These are phyloP conservation scores for Penicillium maclennaniae DNA, from an alignment of 495 filamentous ascomycete genomes.

Conservation along the genomic window DNA sequence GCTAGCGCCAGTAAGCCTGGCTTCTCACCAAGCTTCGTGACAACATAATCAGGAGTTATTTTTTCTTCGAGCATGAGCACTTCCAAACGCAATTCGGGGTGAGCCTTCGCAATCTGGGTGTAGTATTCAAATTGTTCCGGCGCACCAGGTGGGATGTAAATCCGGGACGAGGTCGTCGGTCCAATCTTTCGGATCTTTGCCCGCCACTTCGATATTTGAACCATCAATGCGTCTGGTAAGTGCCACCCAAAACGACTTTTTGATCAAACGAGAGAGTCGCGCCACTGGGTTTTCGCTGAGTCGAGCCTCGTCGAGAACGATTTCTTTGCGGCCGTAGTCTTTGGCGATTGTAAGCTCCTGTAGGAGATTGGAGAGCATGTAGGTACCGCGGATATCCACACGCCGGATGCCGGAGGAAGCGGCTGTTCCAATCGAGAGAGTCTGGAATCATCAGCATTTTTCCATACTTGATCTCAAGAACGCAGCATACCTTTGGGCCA, in stretches of 20 bases:
- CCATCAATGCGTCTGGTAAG: constrained; percentile 86
- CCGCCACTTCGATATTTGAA: constrained; percentile 79
- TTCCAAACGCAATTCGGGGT: constrained; percentile 80
- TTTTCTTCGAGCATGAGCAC: constrained; percentile 68
- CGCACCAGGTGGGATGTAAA: constrained; percentile 82
- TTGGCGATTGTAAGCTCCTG: constrained; percentile 91
- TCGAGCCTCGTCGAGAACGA: constrained; percentile 81
- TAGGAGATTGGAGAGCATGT: constrained; percentile 90
- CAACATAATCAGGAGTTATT: constrained; percentile 73
- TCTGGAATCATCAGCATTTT: constrained; percentile 35
- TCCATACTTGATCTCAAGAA: background rate
- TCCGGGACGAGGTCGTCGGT: constrained; percentile 77
- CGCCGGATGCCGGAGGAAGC: constrained; percentile 77
- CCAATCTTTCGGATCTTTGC: constrained; percentile 86
- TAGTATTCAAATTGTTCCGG: constrained; percentile 91
- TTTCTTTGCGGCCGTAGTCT: constrained; percentile 75
- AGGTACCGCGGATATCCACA: constrained; percentile 86
- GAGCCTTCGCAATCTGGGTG: constrained; percentile 62
- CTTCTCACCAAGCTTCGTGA: constrained; percentile 69
- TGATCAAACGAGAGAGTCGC: constrained; percentile 79
- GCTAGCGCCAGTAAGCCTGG: constrained; percentile 86
- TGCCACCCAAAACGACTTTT: constrained; percentile 82
- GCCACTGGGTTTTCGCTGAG: constrained; percentile 91
- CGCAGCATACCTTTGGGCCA: constrained; percentile 75
- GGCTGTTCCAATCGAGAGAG: constrained; percentile 78